A percentile compares a stretch with the other conserved stretches of the same genome.
phyloP scores from a whole-genome alignment of 1,284 basidiomycete species.

The Puccinia triticina region DNA sequence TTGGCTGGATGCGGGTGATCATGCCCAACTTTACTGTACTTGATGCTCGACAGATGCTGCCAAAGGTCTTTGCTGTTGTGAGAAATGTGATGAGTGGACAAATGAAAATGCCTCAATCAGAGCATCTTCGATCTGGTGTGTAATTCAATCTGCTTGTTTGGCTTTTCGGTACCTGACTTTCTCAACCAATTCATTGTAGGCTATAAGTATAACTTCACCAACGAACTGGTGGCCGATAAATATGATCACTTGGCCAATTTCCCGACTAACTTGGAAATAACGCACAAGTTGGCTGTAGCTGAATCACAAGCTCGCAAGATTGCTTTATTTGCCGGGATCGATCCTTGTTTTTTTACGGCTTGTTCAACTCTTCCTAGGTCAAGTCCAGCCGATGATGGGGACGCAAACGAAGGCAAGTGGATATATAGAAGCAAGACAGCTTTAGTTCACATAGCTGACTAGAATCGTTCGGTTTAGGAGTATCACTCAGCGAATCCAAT shows the following conservation, averaged over 20 bases:
- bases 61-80: constrained; percentile 29
- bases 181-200: too few relatives aligned
- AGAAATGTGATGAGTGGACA: constrained; percentile 30
- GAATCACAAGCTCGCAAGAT: constrained; percentile 10
- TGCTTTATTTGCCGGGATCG: constrained; percentile 14
- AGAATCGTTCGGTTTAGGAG: background rate
- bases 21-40: constrained; percentile 20
- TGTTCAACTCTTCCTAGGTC: background rate
- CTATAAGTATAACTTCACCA: constrained; percentile 27
- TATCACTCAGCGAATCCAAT: constrained; percentile 3
- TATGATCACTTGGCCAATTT: constrained; percentile 11
- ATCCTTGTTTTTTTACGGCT: background rate
- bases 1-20: constrained; percentile 6
- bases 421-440: too few relatives aligned
- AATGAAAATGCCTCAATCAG: constrained; percentile 39
- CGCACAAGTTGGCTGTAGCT: background rate
- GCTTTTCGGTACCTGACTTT: background rate
- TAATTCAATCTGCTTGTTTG: too few relatives aligned
- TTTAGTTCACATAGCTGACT: too few relatives aligned
- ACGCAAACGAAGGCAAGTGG: constrained; percentile 18
- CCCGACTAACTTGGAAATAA: constrained; percentile 20
- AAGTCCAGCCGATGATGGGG: background rate
- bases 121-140: constrained; percentile 10
- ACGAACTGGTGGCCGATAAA: constrained; percentile 6
- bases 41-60: constrained; percentile 27